Evolutionary conservation across 164 flowering plant species (phyloP).

Genomic region (Cinnamomum chago): DNA sequence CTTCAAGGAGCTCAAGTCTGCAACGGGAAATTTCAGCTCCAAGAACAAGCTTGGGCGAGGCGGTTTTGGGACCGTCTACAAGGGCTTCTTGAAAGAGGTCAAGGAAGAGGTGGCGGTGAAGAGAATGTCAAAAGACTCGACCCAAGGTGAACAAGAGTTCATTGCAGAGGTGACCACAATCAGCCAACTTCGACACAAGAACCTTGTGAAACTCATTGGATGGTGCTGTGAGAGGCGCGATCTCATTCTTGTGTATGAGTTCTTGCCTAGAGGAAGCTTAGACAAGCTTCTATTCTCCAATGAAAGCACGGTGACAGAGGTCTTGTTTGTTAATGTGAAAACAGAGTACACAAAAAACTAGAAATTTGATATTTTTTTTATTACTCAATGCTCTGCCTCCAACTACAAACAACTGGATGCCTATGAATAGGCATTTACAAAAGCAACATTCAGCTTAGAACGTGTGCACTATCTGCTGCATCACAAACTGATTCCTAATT

Average conservation of each 20-base stretch:
- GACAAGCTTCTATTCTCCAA: conserved; percentile 37
- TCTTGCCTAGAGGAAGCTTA: conserved; percentile 57
- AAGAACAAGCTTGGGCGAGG: conserved; percentile 56
- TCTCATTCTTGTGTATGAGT: conserved; percentile 54
- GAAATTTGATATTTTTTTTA: too few relatives aligned
- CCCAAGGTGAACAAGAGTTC: conserved; percentile 46
- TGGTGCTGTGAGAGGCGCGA: conserved; percentile 56
- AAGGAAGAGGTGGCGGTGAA: conserved; percentile 49
- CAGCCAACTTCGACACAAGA: conserved; percentile 51
- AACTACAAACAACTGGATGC: too few relatives aligned
- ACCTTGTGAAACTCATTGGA: conserved; percentile 50
- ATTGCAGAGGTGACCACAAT: conserved; percentile 56
- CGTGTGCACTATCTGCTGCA: too few relatives aligned
- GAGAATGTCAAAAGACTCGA: conserved; percentile 30
- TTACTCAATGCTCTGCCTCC: too few relatives aligned
- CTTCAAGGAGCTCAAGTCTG: conserved; percentile 37
- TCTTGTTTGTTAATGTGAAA: too few relatives aligned
- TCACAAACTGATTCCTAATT: too few relatives aligned
- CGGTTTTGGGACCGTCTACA: conserved; percentile 61
- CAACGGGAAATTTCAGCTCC: conserved; percentile 40
- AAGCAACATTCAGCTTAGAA: too few relatives aligned
- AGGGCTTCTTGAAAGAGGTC: conserved; percentile 31
- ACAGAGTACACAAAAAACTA: too few relatives aligned
- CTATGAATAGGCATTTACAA: too few relatives aligned
- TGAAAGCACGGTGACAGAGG: conserved; percentile 12